These are phyloP conservation scores for Dimargaris cristalligena DNA, from an alignment of 192 early-diverging fungal species.

Conservation along the genomic window DNA sequence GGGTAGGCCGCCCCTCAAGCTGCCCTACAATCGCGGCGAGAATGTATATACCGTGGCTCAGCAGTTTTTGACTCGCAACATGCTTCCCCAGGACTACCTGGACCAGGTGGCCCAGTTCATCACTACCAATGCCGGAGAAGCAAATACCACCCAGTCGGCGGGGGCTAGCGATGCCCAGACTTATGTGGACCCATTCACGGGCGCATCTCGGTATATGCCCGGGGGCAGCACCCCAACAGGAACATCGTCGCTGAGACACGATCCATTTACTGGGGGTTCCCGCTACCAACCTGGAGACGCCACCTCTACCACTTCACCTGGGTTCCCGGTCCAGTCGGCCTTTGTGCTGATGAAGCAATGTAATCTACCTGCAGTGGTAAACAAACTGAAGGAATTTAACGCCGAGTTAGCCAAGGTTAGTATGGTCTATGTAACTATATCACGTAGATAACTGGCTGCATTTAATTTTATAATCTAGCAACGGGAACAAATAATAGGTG, in stretches of 20 bases:
- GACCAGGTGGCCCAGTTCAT: slow-evolving; percentile 96
- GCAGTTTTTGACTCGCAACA: slow-evolving; percentile 64
- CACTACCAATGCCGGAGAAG: slow-evolving; percentile 55
- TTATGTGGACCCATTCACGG: slow-evolving; percentile 23
- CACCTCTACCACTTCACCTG: background rate
- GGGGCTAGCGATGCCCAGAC: background rate
- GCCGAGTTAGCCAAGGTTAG: slow-evolving; percentile 21
- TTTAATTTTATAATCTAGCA: no score
- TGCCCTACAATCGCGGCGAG: slow-evolving; percentile 84
- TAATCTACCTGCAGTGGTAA: slow-evolving; percentile 49
- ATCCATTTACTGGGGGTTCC: slow-evolving; percentile 17
- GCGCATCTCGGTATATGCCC: slow-evolving; percentile 44
- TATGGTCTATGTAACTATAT: no score
- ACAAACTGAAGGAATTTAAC: slow-evolving; percentile 62
- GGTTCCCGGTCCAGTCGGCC: slow-evolving; percentile 14
- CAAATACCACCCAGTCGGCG: slow-evolving; percentile 16
- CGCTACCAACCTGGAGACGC: background rate
- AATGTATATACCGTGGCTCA: slow-evolving; percentile 91
- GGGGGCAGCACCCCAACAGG: slow-evolving; percentile 8
- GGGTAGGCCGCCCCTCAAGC: slow-evolving; percentile 61
- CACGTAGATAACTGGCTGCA: no score
- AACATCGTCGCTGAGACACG: slow-evolving; percentile 11
- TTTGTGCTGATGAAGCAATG: slow-evolving; percentile 53
- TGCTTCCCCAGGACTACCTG: slow-evolving; percentile 65
- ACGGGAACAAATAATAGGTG: no score